Base-by-base conservation (phyloP, 768 basidiomycete genomes). In the Dacryopinax spathularia region DNA sequence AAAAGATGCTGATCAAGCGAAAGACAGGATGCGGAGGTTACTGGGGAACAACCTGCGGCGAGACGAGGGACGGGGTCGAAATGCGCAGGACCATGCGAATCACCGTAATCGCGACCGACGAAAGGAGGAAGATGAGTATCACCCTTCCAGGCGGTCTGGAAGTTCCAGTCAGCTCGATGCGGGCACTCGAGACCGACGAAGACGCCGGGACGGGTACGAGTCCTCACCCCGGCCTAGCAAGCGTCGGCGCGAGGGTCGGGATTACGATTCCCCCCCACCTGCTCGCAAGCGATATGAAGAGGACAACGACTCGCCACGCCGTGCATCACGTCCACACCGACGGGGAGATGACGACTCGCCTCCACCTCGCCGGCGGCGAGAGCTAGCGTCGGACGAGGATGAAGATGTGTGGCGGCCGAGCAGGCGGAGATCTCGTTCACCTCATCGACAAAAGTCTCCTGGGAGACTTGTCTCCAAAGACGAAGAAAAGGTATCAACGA, bases 1-100 rank as follows among this genome's bases (percentile, higher is more conserved):
- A 76, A 78, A 77, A 63, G 78, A 76, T 18, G 73, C 73, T n/a
- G 74, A 75, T 1, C 72, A 72, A 1, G 78, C 62, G 3, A 34
- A 48, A 60, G 64, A 35, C 39, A 78, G 20, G 76, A 76, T 9
- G 72, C 72, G 27, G 69, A 69, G 18, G 74, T 75, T 60, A 60
- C 63, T 63, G 64, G 71, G 60, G 44, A 65, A 64, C 68, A 65
- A 64, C 64, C 68, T 70, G 61, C 66, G 65, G 66, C 59, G 65
- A 22, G 64, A 68, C n/a, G 44, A 65, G 61, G 64, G 61, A 34
- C 63, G 64, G 62, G 68, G 65, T 18, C 67, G 66, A 31, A 70
- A 68, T 2, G 69, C 67, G 2, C 39, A 63, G 39, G 65, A 69
- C 27, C 65, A 63, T 34, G 64, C 65, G 31, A 68, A 69, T 61